phyloP scores from a whole-genome alignment of 2,329 filamentous ascomycete species.

The Mariannaea sp. region DNA sequence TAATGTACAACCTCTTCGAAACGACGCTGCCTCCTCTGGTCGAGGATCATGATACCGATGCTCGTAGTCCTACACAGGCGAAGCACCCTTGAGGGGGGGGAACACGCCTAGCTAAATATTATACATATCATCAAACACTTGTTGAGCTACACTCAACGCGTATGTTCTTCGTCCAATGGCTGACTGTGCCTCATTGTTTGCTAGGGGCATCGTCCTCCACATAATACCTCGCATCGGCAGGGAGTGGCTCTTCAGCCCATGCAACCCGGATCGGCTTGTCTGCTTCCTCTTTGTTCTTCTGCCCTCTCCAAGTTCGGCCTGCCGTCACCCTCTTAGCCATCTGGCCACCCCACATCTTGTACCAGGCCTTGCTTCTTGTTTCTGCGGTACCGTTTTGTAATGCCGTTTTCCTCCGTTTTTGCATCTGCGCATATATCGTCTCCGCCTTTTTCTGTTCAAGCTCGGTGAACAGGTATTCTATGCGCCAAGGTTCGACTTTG shows the following conservation, averaged over 20 bases:
- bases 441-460: slow-evolving; percentile 52
- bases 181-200: background rate
- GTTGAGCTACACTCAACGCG: background rate
- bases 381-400: slow-evolving; percentile 49
- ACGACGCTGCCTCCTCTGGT: background rate
- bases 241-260: slow-evolving; percentile 43
- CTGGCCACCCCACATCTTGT: slow-evolving; percentile 51
- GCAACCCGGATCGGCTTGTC: slow-evolving; percentile 53
- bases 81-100: too few relatives aligned
- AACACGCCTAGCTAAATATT: background rate
- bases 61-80: too few relatives aligned
- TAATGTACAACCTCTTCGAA: background rate
- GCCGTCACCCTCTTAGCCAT: slow-evolving; percentile 50
- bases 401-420: slow-evolving; percentile 57
- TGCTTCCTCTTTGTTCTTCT: slow-evolving; percentile 58
- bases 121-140: background rate
- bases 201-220: background rate
- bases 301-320: slow-evolving; percentile 63
- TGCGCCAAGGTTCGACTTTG: slow-evolving; percentile 58
- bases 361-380: slow-evolving; percentile 48
- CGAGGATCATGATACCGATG: too few relatives aligned
- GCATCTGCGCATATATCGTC: slow-evolving; percentile 60
- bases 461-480: slow-evolving; percentile 80
- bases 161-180: background rate
- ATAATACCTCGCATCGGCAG: background rate